These are phyloP conservation scores for Achaetomium macrosporum DNA, from an alignment of 2,329 filamentous ascomycete genomes.

Conservation along the genomic window DNA sequence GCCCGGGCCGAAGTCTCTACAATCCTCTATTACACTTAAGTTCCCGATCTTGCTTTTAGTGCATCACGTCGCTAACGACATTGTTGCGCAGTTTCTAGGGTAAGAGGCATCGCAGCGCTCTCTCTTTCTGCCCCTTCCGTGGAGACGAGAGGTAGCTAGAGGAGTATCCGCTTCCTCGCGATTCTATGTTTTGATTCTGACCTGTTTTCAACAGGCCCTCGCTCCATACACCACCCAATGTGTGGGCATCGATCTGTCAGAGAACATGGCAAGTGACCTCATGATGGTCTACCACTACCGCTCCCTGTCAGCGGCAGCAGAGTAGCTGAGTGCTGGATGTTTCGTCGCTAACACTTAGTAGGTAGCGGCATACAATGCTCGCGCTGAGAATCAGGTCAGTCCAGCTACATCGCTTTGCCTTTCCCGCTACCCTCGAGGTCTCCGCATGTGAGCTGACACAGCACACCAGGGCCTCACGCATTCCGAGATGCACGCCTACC, in stretches of 20 bases:
- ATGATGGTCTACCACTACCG: not conserved
- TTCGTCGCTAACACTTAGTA: conserved; percentile 3
- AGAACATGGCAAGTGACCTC: conserved; percentile 50
- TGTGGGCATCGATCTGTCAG: conserved; percentile 64
- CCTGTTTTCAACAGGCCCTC: conserved; percentile 40
- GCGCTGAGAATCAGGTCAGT: conserved; percentile 48
- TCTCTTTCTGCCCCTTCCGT: conserved; percentile 2
- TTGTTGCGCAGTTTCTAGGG: conserved; percentile 59
- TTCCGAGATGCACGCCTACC: conserved; percentile 50
- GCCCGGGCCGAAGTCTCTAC: no score
- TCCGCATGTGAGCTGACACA: not conserved
- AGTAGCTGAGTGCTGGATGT: no score
- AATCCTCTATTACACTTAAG: no score
- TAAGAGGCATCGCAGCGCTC: conserved; percentile 29
- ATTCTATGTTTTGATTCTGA: not conserved
- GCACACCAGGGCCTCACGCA: conserved; percentile 39
- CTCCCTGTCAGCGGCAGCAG: no score
- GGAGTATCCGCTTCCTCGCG: not conserved
- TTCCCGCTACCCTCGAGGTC: not conserved
- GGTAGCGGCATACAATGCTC: conserved; percentile 56
- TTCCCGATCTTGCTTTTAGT: no score
- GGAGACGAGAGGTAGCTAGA: no score
- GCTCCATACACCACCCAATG: conserved; percentile 57
- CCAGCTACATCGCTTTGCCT: not conserved
- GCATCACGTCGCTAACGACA: not conserved